Conservation (phyloP, 2,329 filamentous ascomycete genomes). For the Claviceps digitariae region DNA sequence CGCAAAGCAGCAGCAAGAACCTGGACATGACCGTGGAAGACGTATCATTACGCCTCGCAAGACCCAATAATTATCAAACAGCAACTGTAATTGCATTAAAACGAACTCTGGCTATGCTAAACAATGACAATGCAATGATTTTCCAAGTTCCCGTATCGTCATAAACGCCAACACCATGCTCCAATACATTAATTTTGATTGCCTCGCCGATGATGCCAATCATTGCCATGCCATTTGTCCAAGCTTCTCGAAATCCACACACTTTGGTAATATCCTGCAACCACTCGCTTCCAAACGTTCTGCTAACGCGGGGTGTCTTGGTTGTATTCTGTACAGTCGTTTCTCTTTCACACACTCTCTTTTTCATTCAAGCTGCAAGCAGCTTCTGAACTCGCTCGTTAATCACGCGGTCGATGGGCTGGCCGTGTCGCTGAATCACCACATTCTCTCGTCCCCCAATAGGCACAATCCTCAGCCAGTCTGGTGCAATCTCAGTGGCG, state of each 20-base stretch:
- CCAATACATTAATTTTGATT: neutral
- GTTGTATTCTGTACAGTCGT: neutral
- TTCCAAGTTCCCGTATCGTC: neutral
- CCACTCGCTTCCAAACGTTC: neutral
- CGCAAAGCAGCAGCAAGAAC: too few relatives aligned
- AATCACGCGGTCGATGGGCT: conserved; percentile 25
- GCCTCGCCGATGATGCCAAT: neutral
- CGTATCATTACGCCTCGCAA: neutral
- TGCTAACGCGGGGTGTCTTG: neutral
- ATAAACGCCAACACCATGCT: conserved; percentile 7
- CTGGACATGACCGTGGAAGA: neutral
- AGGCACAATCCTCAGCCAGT: conserved; percentile 39
- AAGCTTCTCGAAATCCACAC: neutral
- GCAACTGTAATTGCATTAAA: neutral
- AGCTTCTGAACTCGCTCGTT: conserved; percentile 24
- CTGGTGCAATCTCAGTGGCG: conserved; percentile 39
- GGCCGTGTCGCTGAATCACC: conserved; percentile 34
- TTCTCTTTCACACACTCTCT: neutral
- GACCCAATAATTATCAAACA: neutral
- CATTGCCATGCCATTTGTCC: neutral
- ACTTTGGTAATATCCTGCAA: neutral
- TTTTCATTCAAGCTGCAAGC: conserved; percentile 10
- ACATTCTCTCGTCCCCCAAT: conserved; percentile 43
- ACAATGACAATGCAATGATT: too few relatives aligned
- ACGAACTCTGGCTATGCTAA: neutral